Percentiles rank a stretch among this genome's conserved stretches.
Conservation (phyloP, 140 eudicot genomes). For the Flaveria floridana region DNA sequence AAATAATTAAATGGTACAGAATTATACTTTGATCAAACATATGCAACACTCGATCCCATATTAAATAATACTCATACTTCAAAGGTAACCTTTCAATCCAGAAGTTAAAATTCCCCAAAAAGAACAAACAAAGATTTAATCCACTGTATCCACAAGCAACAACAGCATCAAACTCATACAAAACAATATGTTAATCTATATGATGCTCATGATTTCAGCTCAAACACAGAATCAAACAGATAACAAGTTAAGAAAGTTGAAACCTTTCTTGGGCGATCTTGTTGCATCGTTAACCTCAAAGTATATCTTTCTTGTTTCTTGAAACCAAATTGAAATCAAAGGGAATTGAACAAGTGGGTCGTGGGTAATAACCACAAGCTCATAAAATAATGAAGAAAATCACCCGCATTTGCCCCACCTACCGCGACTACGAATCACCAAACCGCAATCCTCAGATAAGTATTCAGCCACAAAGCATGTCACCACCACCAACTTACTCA, state of each 20-base stretch:
- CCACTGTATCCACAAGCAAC: neutral
- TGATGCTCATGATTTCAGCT: neutral
- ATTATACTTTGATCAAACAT: neutral
- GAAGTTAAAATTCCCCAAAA: neutral
- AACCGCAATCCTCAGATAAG: constrained; percentile 42
- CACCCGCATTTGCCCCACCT: constrained; percentile 66
- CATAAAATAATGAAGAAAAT: neutral
- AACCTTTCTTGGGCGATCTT: constrained; percentile 61
- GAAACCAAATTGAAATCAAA: constrained; percentile 8
- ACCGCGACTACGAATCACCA: constrained; percentile 53
- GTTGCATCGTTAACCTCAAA: neutral
- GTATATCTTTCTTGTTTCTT: constrained; percentile 14
- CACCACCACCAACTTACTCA: constrained; percentile 20
- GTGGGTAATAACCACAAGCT: no score
- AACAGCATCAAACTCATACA: neutral
- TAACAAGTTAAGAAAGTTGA: constrained; percentile 16
- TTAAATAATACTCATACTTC: no score
- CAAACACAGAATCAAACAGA: neutral
- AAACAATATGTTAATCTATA: neutral
- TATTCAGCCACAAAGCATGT: constrained; percentile 19
- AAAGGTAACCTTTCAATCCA: no score
- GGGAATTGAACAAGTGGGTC: no score
- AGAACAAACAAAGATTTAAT: neutral
- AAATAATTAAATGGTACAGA: neutral
- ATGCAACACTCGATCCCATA: no score